Percentiles rank a stretch among this genome's conserved stretches.
These are phyloP conservation scores for Incumbomyces delicatus DNA, from an alignment of 2,329 filamentous ascomycete genomes.

Conservation along the genomic window DNA sequence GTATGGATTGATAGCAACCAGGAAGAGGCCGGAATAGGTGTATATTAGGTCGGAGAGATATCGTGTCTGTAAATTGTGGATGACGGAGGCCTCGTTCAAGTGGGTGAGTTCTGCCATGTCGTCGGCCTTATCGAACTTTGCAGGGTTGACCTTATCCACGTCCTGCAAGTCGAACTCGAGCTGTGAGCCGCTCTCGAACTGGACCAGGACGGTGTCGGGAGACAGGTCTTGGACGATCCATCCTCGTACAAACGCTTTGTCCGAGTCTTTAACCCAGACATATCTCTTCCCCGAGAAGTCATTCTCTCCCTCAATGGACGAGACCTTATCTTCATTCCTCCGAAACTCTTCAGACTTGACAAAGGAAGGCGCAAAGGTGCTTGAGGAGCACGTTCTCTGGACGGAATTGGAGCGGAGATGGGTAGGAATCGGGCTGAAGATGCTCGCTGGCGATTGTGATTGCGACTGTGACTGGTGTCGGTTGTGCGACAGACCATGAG, in stretches of 20 bases:
- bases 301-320: constrained; percentile 88
- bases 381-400: constrained; percentile 50
- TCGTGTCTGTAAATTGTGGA: constrained; percentile 89
- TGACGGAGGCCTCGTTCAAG: constrained; percentile 92
- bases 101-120: constrained; percentile 99
- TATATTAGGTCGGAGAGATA: constrained; percentile 95
- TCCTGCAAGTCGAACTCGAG: constrained; percentile 75
- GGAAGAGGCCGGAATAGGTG: constrained; percentile 92
- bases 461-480: constrained; percentile 63
- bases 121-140: constrained; percentile 98
- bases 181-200: constrained; percentile 89
- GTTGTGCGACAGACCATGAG: constrained; percentile 45
- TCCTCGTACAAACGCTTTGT: constrained; percentile 81
- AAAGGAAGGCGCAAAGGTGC: constrained; percentile 91
- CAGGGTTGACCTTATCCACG: constrained; percentile 97
- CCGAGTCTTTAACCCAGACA: constrained; percentile 87
- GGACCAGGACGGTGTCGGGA: constrained; percentile 63
- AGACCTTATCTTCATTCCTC: constrained; percentile 44
- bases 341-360: constrained; percentile 78
- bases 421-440: constrained; percentile 33
- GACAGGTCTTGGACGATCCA: constrained; percentile 78
- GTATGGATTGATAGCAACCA: constrained; percentile 96
- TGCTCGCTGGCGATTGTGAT: constrained; percentile 52
- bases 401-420: constrained; percentile 42
- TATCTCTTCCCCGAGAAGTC: constrained; percentile 98